Percentiles rank a stretch among this genome's conserved stretches.
These are phyloP conservation scores for Tephrocybe sp. DNA, from an alignment of 768 basidiomycete genomes.

Conservation along the genomic window DNA sequence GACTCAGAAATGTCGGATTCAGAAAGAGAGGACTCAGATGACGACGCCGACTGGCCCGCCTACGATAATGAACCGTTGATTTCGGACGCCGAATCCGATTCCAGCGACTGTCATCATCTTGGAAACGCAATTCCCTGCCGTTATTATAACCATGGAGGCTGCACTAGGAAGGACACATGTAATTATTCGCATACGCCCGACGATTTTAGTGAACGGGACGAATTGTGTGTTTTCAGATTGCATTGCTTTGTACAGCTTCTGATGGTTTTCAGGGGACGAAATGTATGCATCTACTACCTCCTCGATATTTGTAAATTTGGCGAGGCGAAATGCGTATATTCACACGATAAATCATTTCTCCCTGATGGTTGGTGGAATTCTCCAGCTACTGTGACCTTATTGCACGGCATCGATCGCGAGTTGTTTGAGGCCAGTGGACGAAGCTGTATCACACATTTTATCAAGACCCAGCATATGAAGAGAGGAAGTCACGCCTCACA, in stretches of 20 bases:
- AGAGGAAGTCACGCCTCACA: too few species aligned
- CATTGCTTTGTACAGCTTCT: neutral
- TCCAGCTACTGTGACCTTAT: neutral
- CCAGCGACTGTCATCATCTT: constrained; percentile 49
- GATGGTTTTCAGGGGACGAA: constrained; percentile 17
- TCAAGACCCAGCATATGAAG: neutral
- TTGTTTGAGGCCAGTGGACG: neutral
- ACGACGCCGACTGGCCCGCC: constrained; percentile 14
- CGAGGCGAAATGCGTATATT: constrained; percentile 42
- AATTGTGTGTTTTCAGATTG: constrained; percentile 33
- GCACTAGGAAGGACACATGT: constrained; percentile 39
- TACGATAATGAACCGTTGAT: constrained; percentile 28
- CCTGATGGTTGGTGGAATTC: constrained; percentile 48
- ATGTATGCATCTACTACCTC: constrained; percentile 39
- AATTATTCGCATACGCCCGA: constrained; percentile 53
- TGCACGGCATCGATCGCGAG: neutral
- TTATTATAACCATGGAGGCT: constrained; percentile 52
- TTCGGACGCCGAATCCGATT: constrained; percentile 43
- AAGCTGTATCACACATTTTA: neutral
- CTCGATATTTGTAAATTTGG: constrained; percentile 37
- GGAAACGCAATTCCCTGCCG: constrained; percentile 51
- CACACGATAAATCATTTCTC: constrained; percentile 47
- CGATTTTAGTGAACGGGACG: constrained; percentile 46
- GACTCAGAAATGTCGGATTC: constrained; percentile 1
- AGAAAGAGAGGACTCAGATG: too few species aligned